Evolutionary conservation across 805 yeast species (phyloP).

Genomic region (Candida glaebosa): DNA sequence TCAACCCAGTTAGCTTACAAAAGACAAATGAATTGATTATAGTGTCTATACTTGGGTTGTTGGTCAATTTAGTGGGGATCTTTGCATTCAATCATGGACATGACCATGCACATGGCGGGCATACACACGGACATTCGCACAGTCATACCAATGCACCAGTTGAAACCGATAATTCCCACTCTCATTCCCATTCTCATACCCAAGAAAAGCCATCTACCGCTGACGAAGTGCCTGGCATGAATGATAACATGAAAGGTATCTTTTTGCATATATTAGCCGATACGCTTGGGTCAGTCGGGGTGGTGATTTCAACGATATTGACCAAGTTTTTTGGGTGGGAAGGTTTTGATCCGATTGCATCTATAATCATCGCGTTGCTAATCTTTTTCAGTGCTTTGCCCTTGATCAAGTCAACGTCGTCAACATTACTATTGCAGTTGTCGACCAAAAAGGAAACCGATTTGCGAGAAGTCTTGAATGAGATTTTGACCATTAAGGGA

Average conservation of each 20-base stretch:
- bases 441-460: slow-evolving; percentile 55
- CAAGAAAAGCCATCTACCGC: slow-evolving; percentile 1
- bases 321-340: slow-evolving; percentile 64
- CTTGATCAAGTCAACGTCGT: slow-evolving; percentile 74
- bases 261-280: slow-evolving; percentile 93
- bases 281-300: slow-evolving; percentile 95
- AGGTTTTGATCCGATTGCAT: slow-evolving; percentile 90
- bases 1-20: slow-evolving; percentile 72
- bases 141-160: slow-evolving; percentile 20
- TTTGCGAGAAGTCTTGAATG: slow-evolving; percentile 63
- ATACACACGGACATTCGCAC: slow-evolving; percentile 38
- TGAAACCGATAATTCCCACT: slow-evolving; percentile 8
- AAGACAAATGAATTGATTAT: slow-evolving; percentile 80
- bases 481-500: slow-evolving; percentile 69
- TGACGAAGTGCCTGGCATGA: slow-evolving; percentile 18
- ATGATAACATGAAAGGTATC: slow-evolving; percentile 86
- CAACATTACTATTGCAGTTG: slow-evolving; percentile 63
- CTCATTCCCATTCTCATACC: slow-evolving; percentile 3
- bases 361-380: slow-evolving; percentile 77
- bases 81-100: slow-evolving; percentile 92
- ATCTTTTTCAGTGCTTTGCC: slow-evolving; percentile 84
- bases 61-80: slow-evolving; percentile 89
- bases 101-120: slow-evolving; percentile 37
- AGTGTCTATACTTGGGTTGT: slow-evolving; percentile 78
- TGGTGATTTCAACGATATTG: slow-evolving; percentile 81